phyloP scores from a whole-genome alignment of 2,329 filamentous ascomycete species.

The Mycosphaerella sp. region DNA sequence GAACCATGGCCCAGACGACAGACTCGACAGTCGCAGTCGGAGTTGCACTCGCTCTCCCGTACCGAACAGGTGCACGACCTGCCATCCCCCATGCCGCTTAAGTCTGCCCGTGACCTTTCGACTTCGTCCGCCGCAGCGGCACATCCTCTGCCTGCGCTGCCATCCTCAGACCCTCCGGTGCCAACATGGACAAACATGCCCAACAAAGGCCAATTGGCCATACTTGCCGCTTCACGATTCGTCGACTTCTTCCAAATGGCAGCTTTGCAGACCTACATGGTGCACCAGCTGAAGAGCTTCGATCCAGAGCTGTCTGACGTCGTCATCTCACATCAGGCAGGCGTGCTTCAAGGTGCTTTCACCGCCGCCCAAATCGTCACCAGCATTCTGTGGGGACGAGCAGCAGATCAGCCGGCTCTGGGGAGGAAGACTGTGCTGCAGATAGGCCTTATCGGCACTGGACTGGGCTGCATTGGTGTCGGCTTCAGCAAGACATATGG shows the following conservation, averaged over 20 bases:
- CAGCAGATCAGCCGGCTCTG: conserved; percentile 42
- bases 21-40: too few species aligned
- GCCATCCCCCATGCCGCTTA: background rate
- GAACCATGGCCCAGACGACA: background rate
- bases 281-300: conserved; percentile 40
- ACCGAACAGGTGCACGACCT: background rate
- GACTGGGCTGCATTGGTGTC: conserved; percentile 37
- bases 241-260: conserved; percentile 44
- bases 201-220: conserved; percentile 38
- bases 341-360: conserved; percentile 39
- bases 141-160: background rate
- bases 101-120: background rate
- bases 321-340: conserved; percentile 40
- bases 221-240: conserved; percentile 38
- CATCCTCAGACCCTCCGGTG: background rate
- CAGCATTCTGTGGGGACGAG: conserved; percentile 39
- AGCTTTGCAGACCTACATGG: conserved; percentile 41
- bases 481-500: conserved; percentile 36
- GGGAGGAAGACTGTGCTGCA: conserved; percentile 38
- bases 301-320: conserved; percentile 43
- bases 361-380: conserved; percentile 41
- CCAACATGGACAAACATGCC: conserved; percentile 40
- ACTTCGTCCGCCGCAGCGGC: background rate
- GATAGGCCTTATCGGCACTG: conserved; percentile 38
- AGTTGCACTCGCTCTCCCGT: background rate